Base-by-base conservation (phyloP, 2,329 filamentous ascomycete genomes). In the Sporothrix inflata region DNA sequence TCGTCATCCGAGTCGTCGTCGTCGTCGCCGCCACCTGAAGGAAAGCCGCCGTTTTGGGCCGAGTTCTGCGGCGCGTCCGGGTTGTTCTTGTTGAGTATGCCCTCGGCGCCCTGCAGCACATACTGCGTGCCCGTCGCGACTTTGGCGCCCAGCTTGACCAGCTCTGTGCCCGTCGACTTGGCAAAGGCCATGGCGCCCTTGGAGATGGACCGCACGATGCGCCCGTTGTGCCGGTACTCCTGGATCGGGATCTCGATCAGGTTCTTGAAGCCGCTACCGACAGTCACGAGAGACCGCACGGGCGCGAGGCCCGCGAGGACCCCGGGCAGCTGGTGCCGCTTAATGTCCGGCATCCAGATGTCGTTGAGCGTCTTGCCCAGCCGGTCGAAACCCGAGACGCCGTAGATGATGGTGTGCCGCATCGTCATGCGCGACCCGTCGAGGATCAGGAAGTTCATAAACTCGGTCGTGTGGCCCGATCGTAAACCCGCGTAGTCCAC, bases 361-460 rank as follows among this genome's bases (percentile, higher is more conserved):
- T 97, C 94, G 78, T 98, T 98, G 45, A 99, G 87, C 2, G 91
- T 95, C 80, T 94, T 89, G 70, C 96, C 94, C 1, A 99, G 86
- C 67, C 92, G 90, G 76, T 98, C 94, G 76, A 98, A 98, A 0
- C 96, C 96, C 8, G 90, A 90, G 0, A 97, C 89, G 38, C 97
- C 96, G 76, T 98, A 98, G 47, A 98, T 89, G 76, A 99, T 98
- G 34, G 93, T 92, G 79, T 95, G 94, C 14, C 92, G 89, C 70
- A 99, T 87, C 7, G 92, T 88, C 86, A 99, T 92, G 74, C 95
- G 90, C 1, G 96, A 90, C 75, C 93, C 91, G 76, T 99, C 96
- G 0, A 99, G 88, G 16, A 95, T 92, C 75, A 99, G 88, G 79
- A 99, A 98, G 80, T 99, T 99, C 94, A 98, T 98, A 78, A 99